A percentile compares a stretch with the other conserved stretches of the same genome.
phyloP scores from a whole-genome alignment of 2,329 filamentous ascomycete genomes.

The Lomentospora prolificans region DNA sequence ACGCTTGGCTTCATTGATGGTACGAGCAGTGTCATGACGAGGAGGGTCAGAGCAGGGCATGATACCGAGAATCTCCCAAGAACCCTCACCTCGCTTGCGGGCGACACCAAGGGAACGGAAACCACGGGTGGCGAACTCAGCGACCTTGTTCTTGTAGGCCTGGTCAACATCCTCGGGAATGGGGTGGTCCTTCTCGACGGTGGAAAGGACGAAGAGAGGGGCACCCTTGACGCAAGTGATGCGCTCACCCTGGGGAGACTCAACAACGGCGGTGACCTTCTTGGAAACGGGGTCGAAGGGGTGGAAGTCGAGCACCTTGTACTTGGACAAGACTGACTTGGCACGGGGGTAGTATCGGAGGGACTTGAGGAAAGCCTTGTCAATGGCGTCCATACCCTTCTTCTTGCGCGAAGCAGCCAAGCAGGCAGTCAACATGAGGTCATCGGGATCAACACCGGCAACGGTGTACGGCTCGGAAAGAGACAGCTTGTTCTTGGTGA shows the following conservation, averaged over 20 bases:
- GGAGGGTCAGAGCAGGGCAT: conserved; percentile 92
- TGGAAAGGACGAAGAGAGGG: conserved; percentile 77
- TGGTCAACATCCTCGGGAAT: conserved; percentile 68
- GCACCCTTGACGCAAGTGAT: conserved; percentile 89
- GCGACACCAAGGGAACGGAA: conserved; percentile 91
- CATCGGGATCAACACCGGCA: conserved; percentile 70
- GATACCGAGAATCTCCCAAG: conserved; percentile 88
- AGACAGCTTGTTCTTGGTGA: conserved; percentile 91
- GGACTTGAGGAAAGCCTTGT: conserved; percentile 87
- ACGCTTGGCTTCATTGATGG: conserved; percentile 79
- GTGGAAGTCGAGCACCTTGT: conserved; percentile 74
- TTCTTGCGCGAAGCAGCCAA: conserved; percentile 86
- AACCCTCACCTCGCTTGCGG: conserved; percentile 70
- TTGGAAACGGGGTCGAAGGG: conserved; percentile 91
- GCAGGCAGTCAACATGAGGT: conserved; percentile 87
- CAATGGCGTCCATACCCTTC: conserved; percentile 90
- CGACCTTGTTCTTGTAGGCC: conserved; percentile 86
- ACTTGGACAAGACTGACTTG: conserved; percentile 71
- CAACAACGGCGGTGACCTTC: conserved; percentile 77
- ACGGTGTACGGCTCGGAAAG: conserved; percentile 78
- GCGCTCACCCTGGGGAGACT: conserved; percentile 72
- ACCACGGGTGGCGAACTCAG: conserved; percentile 84
- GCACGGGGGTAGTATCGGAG: conserved; percentile 74
- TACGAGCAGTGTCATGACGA: conserved; percentile 81
- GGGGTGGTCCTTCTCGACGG: conserved; percentile 74